Base-by-base conservation (phyloP, 1,139 yeast species). In the Yamadazyma mexicana region DNA sequence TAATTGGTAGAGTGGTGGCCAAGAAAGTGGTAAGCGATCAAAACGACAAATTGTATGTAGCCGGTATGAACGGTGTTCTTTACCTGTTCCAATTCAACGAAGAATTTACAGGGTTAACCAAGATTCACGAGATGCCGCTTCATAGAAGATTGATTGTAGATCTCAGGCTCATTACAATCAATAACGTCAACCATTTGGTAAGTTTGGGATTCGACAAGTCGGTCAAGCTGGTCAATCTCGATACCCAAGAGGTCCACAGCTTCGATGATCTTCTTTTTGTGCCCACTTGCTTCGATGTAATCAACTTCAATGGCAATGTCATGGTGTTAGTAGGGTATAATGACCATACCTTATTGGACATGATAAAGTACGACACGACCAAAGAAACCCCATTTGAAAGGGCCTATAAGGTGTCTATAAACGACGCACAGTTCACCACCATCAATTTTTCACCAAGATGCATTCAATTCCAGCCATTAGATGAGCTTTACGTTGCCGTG, bases 391-490 rank as follows among this genome's bases (percentile, higher is more conserved):
- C 26, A n/a, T 18, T 39, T 17, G 15, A 24, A 5, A 45, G 75
- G 3, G 39, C 65, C 11, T 70, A 68, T 41, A 74, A 75, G 46
- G 61, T 85, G 5, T 83, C 92, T 0, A 62, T 85, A 40, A 85
- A 84, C 54, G 89, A 82, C 54, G 86, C 94, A 0, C 85, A 84
- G 50, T 86, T 84, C 51, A 73, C 81, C n/a, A 74, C 82, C 27
- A 75, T 79, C 42, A 75, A 81, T 1, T 87, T 87, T 56, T 73
- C 83, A 16, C 83, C 87, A 2, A 67, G 81, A 60, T 62, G 66
- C 31, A 61, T 82, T 31, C 68, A 4, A 52, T 74, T 24, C 56
- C 50, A 43, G 47, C 43, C 15, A 3, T 11, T 33, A 10, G 41
- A 40, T 6, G 43, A 9, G 39, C 4, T 67, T 71, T 7, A 48